Evolutionary conservation across 345 rosid species (phyloP).

Genomic region (Clarkia xantiana): DNA sequence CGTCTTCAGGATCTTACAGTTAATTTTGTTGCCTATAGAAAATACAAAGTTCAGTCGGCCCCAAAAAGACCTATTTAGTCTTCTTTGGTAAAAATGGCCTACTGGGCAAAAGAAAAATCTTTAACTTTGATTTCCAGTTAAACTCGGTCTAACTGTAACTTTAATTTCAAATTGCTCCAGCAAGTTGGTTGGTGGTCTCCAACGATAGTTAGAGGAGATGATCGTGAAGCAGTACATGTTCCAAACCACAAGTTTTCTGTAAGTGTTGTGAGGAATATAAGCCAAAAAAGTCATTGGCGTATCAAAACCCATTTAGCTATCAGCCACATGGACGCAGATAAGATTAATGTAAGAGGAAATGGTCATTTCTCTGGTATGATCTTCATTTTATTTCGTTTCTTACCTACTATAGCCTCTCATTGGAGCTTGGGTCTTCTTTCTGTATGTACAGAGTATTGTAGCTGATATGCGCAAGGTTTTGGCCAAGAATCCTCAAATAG

Average conservation of each 20-base stretch:
- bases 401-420: slow-evolving; percentile 3
- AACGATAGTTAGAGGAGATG: slow-evolving; percentile 86
- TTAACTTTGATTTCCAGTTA: no score
- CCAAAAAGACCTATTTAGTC: no score
- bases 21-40: no score
- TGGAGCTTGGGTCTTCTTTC: slow-evolving; percentile 7
- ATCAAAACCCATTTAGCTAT: slow-evolving; percentile 75
- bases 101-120: no score
- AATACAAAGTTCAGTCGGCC: no score
- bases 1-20: slow-evolving; percentile 3
- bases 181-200: slow-evolving; percentile 99
- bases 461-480: slow-evolving; percentile 96
- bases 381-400: background rate
- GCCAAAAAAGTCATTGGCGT: slow-evolving; percentile 95
- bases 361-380: slow-evolving; percentile 3
- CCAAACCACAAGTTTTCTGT: slow-evolving; percentile 87
- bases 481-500: slow-evolving; percentile 87
- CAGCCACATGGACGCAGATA: slow-evolving; percentile 83
- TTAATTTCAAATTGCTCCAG: slow-evolving; percentile 18
- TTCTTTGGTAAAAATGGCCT: no score
- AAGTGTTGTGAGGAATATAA: slow-evolving; percentile 84
- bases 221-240: slow-evolving; percentile 92
- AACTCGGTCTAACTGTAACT: no score
- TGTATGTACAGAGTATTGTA: slow-evolving; percentile 39
- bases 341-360: slow-evolving; percentile 50